Evolutionary conservation across 2,329 filamentous ascomycete species (phyloP), one percentile per base, ranked within the genome.

Genomic region (Atkinsonella hypoxylon): DNA sequence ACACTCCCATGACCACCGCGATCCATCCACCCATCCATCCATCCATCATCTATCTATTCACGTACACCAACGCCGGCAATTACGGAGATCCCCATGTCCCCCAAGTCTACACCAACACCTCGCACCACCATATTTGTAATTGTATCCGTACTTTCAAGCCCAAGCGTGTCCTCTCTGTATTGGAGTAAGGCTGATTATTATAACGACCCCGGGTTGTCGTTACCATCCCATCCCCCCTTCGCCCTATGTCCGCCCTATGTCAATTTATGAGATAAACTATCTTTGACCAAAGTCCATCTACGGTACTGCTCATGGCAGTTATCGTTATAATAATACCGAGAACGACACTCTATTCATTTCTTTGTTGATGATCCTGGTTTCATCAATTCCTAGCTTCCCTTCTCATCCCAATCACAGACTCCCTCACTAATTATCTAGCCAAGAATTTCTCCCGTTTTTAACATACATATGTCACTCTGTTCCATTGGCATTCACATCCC

Each of bases 181-280:
- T 45, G 39, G 32, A 42, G 47, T 45, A 42, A 18, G 39, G 47
- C 51, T 50, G 38, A 50, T 52, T n/a, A 46, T 47, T n/a, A 47
- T 5, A 46, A 22, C 36, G 32, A 50, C 34, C 26, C 26, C 26
- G 26, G 8, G 26, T 8, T 26, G 26, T 26, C 26, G 26, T 26
- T 26, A 26, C 26, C 26, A 26, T 26, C 26, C 13, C 22, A 34
- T 12, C 30, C 34, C 31, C 31, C 45, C 5, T 32, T 36, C n/a
- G 11, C 40, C 15, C n/a, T n/a, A n/a, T n/a, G n/a, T n/a, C n/a
- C n/a, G n/a, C n/a, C 20, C 46, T n/a, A 5, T 13, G 9, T 22
- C 26, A 31, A 31, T 7, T 13, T 13, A 32, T 48, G 22, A 39
- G n/a, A 38, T 38, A n/a, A n/a, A n/a, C n/a, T 32, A n/a, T 30